Evolutionary conservation across 2,329 filamentous ascomycete genomes (phyloP).

Genomic region (Fusarium irregulare): DNA sequence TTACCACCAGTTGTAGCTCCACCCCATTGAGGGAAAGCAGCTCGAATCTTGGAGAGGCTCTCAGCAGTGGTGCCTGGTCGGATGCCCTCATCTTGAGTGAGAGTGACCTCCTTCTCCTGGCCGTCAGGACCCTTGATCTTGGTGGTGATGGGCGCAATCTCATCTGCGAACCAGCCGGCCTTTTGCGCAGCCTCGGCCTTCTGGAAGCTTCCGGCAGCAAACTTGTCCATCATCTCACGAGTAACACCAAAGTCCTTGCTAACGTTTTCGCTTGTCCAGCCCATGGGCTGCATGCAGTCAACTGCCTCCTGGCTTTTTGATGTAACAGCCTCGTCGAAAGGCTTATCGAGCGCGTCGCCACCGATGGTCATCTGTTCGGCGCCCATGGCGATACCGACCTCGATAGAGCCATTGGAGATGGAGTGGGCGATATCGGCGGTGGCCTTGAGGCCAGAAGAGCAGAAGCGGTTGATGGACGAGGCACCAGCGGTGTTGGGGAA

Average conservation of each 20-base stretch:
- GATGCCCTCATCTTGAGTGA: conserved; percentile 91
- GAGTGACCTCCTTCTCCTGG: conserved; percentile 78
- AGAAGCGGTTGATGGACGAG: conserved; percentile 92
- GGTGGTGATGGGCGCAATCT: conserved; percentile 89
- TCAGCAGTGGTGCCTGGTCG: conserved; percentile 90
- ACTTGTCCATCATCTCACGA: conserved; percentile 84
- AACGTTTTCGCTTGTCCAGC: conserved; percentile 97
- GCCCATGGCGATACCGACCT: conserved; percentile 87
- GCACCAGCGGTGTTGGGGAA: conserved; percentile 90
- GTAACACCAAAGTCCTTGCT: conserved; percentile 88
- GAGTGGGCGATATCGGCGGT: conserved; percentile 94
- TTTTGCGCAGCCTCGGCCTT: conserved; percentile 92
- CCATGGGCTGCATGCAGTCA: conserved; percentile 96
- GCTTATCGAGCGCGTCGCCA: conserved; percentile 75
- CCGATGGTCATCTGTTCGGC: conserved; percentile 87
- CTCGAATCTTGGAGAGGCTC: conserved; percentile 82
- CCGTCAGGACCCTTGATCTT: conserved; percentile 87
- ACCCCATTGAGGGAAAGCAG: conserved; percentile 91
- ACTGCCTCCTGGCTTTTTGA: conserved; percentile 76
- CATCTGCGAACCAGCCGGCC: conserved; percentile 89
- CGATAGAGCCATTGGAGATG: conserved; percentile 83
- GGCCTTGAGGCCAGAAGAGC: conserved; percentile 94
- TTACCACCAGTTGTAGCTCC: conserved; percentile 91
- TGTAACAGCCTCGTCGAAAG: conserved; percentile 82
- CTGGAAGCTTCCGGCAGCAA: conserved; percentile 86